Evolutionary conservation across 169 alveolate species (phyloP).

Genomic region (Besnoitia besnoiti): DNA sequence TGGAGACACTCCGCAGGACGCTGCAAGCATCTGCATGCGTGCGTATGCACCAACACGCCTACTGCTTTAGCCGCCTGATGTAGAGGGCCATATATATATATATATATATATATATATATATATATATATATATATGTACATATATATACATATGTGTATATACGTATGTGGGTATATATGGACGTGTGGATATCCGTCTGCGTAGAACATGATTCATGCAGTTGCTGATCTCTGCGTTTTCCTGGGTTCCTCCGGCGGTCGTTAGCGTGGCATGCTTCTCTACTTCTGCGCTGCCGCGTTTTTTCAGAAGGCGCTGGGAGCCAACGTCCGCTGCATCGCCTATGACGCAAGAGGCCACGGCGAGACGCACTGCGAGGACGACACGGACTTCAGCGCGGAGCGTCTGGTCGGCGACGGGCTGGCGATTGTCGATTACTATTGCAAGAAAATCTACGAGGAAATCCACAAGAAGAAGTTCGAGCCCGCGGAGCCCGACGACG

Average conservation of each 20-base stretch:
- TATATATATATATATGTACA: background rate
- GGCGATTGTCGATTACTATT: constrained; percentile 55
- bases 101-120: background rate
- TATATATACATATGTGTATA: background rate
- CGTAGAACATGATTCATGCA: too few relatives aligned
- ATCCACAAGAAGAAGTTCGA: background rate
- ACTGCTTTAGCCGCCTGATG: too few relatives aligned
- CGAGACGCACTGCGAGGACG: constrained; percentile 61
- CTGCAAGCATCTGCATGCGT: too few relatives aligned
- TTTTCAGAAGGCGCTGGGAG: constrained; percentile 50
- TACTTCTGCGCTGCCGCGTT: background rate
- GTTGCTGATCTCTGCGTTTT: background rate
- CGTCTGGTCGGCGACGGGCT: constrained; percentile 51
- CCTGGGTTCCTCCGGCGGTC: background rate
- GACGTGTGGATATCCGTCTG: background rate
- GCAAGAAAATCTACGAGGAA: constrained; percentile 18
- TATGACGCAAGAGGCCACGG: constrained; percentile 69
- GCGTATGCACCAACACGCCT: too few relatives aligned
- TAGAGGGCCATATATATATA: too few relatives aligned
- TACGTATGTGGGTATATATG: too few relatives aligned
- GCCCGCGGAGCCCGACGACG: background rate
- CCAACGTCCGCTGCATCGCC: constrained; percentile 54
- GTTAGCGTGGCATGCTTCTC: background rate
- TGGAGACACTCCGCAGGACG: too few relatives aligned
- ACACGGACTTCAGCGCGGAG: constrained; percentile 54